Percentiles rank a stretch among this genome's conserved stretches.
Evolutionary conservation across 331 rosid species (phyloP).

Genomic region (Prunus yedoensis): DNA sequence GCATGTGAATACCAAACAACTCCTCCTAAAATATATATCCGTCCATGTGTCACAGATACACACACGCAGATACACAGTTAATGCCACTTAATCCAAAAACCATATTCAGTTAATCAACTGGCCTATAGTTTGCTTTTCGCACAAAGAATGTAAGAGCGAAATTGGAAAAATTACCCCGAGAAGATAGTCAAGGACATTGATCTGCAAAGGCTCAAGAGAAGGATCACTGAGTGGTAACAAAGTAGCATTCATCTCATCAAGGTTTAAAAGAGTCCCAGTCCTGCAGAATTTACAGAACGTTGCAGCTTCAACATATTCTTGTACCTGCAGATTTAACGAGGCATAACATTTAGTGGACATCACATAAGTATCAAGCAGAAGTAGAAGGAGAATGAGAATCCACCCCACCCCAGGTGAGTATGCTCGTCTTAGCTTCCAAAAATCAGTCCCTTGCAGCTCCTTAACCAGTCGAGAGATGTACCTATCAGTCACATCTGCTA

Average conservation of each 20-base stretch:
- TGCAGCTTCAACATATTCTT: constrained; percentile 95
- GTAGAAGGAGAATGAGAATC: not conserved
- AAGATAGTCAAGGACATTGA: constrained; percentile 84
- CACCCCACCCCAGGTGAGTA: constrained; percentile 88
- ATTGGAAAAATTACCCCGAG: constrained; percentile 62
- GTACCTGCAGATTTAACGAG: constrained; percentile 59
- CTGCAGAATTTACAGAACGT: constrained; percentile 83
- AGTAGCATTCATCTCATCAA: constrained; percentile 73
- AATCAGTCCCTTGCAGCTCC: constrained; percentile 88
- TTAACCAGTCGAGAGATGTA: constrained; percentile 56
- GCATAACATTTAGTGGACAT: not conserved
- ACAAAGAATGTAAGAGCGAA: not conserved
- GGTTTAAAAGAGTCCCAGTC: constrained; percentile 78
- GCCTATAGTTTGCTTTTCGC: not conserved
- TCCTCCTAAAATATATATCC: not conserved
- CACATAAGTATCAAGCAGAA: constrained; percentile 6
- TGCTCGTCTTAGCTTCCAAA: constrained; percentile 97
- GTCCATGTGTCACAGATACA: not conserved
- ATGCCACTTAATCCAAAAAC: not conserved
- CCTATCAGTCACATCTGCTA: constrained; percentile 63
- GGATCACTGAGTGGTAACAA: constrained; percentile 74
- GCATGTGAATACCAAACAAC: not conserved
- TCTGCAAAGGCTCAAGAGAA: constrained; percentile 74
- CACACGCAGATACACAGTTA: not conserved
- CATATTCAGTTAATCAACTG: not conserved